These are phyloP conservation scores for Thielaviopsis populi DNA, from an alignment of 2,329 filamentous ascomycete genomes.

Conservation along the genomic window DNA sequence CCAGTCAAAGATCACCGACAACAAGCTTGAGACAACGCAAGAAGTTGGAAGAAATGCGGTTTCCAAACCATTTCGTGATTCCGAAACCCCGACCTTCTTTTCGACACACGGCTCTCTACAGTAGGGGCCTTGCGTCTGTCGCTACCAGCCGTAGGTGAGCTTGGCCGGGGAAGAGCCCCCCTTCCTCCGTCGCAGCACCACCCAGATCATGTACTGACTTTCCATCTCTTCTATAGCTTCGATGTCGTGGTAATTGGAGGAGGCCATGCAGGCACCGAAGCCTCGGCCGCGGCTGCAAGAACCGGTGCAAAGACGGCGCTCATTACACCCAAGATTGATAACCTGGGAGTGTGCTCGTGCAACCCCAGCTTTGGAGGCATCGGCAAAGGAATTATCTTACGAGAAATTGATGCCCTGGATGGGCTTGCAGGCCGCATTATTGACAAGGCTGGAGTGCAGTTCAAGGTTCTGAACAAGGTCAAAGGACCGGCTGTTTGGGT, in stretches of 20 bases:
- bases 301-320: constrained; percentile 79
- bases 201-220: neutral
- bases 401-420: constrained; percentile 89
- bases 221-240: constrained; percentile 31
- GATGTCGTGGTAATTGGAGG: constrained; percentile 95
- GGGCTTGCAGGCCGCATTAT: constrained; percentile 77
- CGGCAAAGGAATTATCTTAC: constrained; percentile 89
- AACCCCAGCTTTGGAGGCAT: constrained; percentile 98
- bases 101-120: neutral
- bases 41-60: neutral
- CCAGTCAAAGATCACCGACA: neutral
- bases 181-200: neutral
- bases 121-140: constrained; percentile 9
- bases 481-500: constrained; percentile 93
- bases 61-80: neutral
- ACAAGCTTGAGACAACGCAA: neutral
- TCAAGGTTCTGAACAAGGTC: constrained; percentile 69
- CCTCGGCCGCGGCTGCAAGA: constrained; percentile 77
- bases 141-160: neutral
- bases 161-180: neutral
- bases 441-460: constrained; percentile 90
- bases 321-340: constrained; percentile 73
- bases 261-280: constrained; percentile 89
- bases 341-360: constrained; percentile 89
- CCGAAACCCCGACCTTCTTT: neutral